A percentile compares a stretch with the other conserved stretches of the same genome.
Evolutionary conservation across 352 stramenopile species (phyloP).

Genomic region (Saprolegnia diclina): DNA sequence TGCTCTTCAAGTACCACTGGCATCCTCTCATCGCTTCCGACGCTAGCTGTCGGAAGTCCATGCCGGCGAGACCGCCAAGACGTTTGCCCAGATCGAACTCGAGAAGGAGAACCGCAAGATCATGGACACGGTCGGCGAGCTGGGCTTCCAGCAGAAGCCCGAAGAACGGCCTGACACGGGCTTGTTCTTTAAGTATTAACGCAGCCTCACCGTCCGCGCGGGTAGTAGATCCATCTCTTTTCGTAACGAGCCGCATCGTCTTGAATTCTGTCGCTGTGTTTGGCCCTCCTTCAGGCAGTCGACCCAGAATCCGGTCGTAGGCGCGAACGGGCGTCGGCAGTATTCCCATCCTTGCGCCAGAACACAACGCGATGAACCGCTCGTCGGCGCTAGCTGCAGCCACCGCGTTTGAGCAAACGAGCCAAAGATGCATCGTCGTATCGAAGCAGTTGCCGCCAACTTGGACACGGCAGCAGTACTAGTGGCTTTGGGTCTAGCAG

Average conservation of each 20-base stretch:
- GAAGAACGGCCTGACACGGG: slow-evolving; percentile 69
- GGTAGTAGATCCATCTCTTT: not conserved
- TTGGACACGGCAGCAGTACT: too few relatives aligned
- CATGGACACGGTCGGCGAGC: slow-evolving; percentile 71
- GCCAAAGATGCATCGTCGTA: too few relatives aligned
- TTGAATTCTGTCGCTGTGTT: not conserved
- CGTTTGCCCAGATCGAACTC: slow-evolving; percentile 73
- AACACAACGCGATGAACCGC: too few relatives aligned
- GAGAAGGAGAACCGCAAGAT: slow-evolving; percentile 74
- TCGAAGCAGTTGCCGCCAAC: too few relatives aligned
- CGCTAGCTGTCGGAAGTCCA: slow-evolving; percentile 56
- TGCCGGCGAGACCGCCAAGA: slow-evolving; percentile 70
- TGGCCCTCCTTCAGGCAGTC: too few relatives aligned
- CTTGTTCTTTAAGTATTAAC: slow-evolving; percentile 87
- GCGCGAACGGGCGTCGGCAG: not conserved
- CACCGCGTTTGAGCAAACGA: too few relatives aligned
- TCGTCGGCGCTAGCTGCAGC: too few relatives aligned
- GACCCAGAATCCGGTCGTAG: not conserved
- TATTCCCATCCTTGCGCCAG: not conserved
- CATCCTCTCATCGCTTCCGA: not conserved
- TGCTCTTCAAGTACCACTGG: not conserved
- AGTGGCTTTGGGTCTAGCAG: too few relatives aligned
- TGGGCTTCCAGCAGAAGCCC: slow-evolving; percentile 63
- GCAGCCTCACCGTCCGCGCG: not conserved
- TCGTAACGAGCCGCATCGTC: not conserved